Evolutionary conservation across 1,139 yeast genomes (phyloP).

Genomic region (Entelexis sorbosivorans): DNA sequence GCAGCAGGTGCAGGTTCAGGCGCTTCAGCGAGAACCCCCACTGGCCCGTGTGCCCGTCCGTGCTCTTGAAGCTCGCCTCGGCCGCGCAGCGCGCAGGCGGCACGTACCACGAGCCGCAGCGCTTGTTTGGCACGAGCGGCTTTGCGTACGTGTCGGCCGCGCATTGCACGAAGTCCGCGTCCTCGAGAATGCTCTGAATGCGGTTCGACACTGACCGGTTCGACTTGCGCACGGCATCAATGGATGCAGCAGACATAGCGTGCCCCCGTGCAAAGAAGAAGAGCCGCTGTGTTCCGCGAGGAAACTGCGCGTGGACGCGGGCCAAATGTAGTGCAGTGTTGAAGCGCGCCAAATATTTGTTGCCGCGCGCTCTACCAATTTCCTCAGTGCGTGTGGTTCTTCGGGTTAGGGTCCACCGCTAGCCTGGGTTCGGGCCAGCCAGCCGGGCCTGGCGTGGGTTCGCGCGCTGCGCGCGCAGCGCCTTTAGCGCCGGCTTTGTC

Average conservation of each 20-base stretch:
- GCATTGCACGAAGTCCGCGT: slow-evolving; percentile 38
- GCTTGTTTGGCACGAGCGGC: slow-evolving; percentile 52
- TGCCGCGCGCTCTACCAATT: too few relatives aligned
- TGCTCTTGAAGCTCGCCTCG: slow-evolving; percentile 70
- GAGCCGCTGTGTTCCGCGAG: too few relatives aligned
- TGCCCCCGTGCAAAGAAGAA: too few relatives aligned
- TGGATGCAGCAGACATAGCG: neutral
- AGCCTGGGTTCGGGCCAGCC: too few relatives aligned
- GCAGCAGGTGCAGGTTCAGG: slow-evolving; percentile 58
- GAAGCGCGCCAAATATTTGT: too few relatives aligned
- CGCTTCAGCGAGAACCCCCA: slow-evolving; percentile 72
- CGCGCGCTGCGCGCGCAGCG: neutral
- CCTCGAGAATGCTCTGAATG: slow-evolving; percentile 57
- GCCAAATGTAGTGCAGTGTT: too few relatives aligned
- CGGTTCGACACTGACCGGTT: slow-evolving; percentile 33
- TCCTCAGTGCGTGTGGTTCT: too few relatives aligned
- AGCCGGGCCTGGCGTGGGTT: neutral
- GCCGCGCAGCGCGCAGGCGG: slow-evolving; percentile 35
- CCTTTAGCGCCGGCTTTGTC: neutral
- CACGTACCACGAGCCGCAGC: slow-evolving; percentile 85
- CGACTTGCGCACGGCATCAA: slow-evolving; percentile 15
- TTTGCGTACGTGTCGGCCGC: slow-evolving; percentile 29
- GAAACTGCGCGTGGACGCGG: too few relatives aligned
- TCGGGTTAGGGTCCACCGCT: too few relatives aligned
- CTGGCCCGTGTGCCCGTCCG: slow-evolving; percentile 76